Conservation (phyloP, 306 rosid genomes). For the Ammopiptanthus mongolicus region DNA sequence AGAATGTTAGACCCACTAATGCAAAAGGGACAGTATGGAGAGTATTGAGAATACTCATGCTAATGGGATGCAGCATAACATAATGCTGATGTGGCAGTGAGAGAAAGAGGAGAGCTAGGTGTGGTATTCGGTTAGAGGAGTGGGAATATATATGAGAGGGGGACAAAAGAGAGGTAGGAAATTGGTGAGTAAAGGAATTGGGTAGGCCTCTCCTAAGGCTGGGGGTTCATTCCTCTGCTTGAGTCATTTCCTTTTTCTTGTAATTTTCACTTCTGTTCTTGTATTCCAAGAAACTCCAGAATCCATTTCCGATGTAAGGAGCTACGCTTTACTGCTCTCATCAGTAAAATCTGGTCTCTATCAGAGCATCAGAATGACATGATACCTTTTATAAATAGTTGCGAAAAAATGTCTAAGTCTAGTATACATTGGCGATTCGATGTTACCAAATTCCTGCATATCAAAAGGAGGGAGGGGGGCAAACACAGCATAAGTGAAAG, state of each 20-base stretch:
- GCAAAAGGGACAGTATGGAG: neutral
- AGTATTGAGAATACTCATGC: neutral
- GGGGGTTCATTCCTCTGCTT: neutral
- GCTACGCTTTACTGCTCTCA: neutral
- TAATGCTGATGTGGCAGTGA: no score
- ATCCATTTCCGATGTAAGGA: neutral
- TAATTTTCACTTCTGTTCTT: neutral
- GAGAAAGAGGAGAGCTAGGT: no score
- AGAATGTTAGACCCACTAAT: neutral
- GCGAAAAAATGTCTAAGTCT: constrained; percentile 67
- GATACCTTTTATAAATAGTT: constrained; percentile 74
- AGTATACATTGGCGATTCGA: constrained; percentile 82
- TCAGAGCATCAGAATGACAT: neutral
- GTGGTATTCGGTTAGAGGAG: no score
- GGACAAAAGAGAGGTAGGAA: no score
- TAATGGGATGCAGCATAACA: neutral
- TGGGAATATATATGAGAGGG: no score
- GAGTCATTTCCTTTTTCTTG: neutral
- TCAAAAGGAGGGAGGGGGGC: neutral
- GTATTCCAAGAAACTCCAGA: neutral
- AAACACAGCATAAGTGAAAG: neutral
- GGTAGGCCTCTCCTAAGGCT: neutral
- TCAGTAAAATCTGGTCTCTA: neutral
- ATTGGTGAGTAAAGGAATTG: neutral
- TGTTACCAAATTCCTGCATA: constrained; percentile 86